A percentile compares a stretch with the other conserved stretches of the same genome.
These are phyloP conservation scores for Fraxinus sp. DNA, from an alignment of 305 asterid genomes.

Conservation along the genomic window DNA sequence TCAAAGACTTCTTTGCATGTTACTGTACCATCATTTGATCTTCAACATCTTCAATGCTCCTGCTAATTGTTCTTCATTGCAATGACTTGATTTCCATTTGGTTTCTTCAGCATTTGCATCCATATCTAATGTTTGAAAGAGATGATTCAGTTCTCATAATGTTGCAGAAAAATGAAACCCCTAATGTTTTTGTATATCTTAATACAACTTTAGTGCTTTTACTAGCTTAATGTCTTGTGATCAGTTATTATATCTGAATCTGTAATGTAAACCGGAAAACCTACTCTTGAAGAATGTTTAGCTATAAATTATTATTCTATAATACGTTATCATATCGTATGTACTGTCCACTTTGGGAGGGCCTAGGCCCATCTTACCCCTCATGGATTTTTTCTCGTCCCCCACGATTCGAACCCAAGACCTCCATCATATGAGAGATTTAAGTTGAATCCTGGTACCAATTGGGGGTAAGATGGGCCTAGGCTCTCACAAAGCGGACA, in stretches of 20 bases:
- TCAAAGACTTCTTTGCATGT: no score
- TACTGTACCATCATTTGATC: neutral
- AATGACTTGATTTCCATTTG: conserved; percentile 3
- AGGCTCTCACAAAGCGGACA: no score
- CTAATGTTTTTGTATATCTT: neutral
- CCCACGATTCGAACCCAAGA: no score
- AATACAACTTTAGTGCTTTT: neutral
- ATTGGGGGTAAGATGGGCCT: no score
- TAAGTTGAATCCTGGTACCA: no score
- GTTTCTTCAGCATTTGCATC: neutral
- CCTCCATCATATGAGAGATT: no score
- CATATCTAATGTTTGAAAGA: neutral
- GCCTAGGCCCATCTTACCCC: no score
- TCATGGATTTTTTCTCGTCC: no score
- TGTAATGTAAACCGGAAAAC: conserved; percentile 4
- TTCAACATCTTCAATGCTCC: neutral
- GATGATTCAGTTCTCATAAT: neutral
- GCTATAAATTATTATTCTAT: neutral
- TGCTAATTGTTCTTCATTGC: neutral
- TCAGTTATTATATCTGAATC: conserved; percentile 20
- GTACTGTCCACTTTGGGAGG: no score
- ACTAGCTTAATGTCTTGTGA: neutral
- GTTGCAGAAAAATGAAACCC: neutral
- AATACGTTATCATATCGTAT: no score
- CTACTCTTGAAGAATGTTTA: neutral